These are phyloP conservation scores for Petunia secreta DNA, from an alignment of 257 asterid species.

Conservation along the genomic window DNA sequence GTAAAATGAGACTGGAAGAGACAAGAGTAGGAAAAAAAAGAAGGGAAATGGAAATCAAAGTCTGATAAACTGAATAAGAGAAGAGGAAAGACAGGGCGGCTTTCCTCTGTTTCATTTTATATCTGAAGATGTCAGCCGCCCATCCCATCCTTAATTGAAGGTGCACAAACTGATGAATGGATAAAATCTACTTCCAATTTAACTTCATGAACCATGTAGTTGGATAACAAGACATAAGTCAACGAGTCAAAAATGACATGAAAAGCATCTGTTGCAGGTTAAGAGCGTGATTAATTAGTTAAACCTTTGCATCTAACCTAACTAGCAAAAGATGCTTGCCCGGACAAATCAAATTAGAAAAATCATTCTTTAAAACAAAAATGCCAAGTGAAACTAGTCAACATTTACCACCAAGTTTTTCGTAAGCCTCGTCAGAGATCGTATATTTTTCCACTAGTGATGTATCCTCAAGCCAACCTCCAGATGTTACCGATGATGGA, in stretches of 20 bases:
- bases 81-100: background rate
- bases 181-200: background rate
- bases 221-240: background rate
- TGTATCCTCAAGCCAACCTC: constrained; percentile 98
- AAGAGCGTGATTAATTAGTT: background rate
- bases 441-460: constrained; percentile 95
- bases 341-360: constrained; percentile 13
- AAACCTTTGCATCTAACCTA: background rate
- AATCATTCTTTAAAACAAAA: background rate
- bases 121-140: background rate
- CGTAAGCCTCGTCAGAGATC: constrained; percentile 91
- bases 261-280: background rate
- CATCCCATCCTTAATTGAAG: background rate
- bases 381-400: constrained; percentile 8
- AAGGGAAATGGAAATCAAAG: background rate
- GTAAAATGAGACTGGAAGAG: background rate
- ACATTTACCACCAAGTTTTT: constrained; percentile 71
- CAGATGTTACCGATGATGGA: constrained; percentile 91
- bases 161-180: background rate
- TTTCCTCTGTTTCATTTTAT: background rate
- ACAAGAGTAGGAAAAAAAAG: background rate
- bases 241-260: constrained; percentile 4
- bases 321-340: background rate
- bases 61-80: background rate
- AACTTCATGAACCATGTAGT: background rate